phyloP scores from a whole-genome alignment of 140 eudicot species.

The Oenanthe javanica region DNA sequence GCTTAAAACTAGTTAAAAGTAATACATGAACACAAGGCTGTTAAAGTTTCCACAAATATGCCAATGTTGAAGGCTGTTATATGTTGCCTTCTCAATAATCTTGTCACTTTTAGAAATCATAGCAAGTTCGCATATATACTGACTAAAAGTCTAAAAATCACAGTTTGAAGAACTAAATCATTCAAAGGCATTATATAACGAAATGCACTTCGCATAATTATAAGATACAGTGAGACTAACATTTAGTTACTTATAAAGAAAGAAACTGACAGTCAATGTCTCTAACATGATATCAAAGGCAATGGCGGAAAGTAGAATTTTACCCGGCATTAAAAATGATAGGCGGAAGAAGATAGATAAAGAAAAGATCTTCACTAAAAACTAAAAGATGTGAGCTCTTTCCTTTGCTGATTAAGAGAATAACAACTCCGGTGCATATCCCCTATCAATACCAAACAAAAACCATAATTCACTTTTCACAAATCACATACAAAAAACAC shows the following conservation, averaged over 20 bases:
- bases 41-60: background rate
- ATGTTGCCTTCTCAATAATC: background rate
- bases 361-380: conserved; percentile 78
- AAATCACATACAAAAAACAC: background rate
- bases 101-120: background rate
- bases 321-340: conserved; percentile 87
- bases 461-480: background rate
- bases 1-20: background rate
- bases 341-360: conserved; percentile 82
- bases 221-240: background rate
- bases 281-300: background rate
- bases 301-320: conserved; percentile 3
- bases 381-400: conserved; percentile 44
- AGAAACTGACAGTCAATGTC: no score
- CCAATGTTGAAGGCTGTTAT: background rate
- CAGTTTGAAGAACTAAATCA: background rate
- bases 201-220: background rate
- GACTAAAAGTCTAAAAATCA: background rate
- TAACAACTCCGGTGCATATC: conserved; percentile 38
- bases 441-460: conserved; percentile 26
- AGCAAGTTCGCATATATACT: background rate
- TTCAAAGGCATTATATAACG: background rate
- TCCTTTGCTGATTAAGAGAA: conserved; percentile 40
- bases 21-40: background rate
- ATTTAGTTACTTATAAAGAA: background rate